Evolutionary conservation across 2,329 filamentous ascomycete genomes (phyloP), one percentile per base, ranked within the genome.

Genomic region (Parastagonospora avenae): DNA sequence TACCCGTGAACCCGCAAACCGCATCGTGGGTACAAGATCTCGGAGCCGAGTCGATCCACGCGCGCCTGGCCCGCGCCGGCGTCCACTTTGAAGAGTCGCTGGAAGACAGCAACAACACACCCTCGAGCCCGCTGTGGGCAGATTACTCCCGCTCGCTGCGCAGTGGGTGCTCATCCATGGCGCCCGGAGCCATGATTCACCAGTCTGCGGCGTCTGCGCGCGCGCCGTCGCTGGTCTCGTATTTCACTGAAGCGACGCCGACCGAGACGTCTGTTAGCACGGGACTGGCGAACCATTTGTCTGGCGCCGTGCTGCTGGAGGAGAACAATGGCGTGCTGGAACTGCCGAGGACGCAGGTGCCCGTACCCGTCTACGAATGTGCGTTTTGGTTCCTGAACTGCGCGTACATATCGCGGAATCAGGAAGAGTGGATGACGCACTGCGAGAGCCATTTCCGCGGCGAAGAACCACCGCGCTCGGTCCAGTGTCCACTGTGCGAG

Each of bases 301-400:
- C 59, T 11, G 19, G 31, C n/a, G 55, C 61, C 39, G 49, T 66
- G 4, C 57, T 67, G 50, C 60, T 72, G 1, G 61, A 67, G 12
- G 66, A 71, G 14, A 49, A 54, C 12, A 62, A 71, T 35, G 69
- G 68, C 35, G 61, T 71, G 5, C 55, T 71, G 14, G 59, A 63
- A 14, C 48, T 54, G 11, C 63, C 53, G 11, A 42, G 29, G 16
- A 43, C 49, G 8, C 46, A 52, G 24, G n/a, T 32, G 8, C 40
- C 12, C 29, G 14, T 33, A 5, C 62, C 67, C 5, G 31, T 59
- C 1, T 71, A 61, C 43, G 67, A 71, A 39, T 74, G 71, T 46
- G 56, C 60, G 2, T 73, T 74, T 50, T 65, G 62, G 66, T 74
- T 72, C 54, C 57, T 74, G 7, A 57, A 50, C 45, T 74, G 71